Percentiles rank a stretch among this genome's conserved stretches.
phyloP scores from a whole-genome alignment of 208 protist genomes.

The Leishmania guyanensis region DNA sequence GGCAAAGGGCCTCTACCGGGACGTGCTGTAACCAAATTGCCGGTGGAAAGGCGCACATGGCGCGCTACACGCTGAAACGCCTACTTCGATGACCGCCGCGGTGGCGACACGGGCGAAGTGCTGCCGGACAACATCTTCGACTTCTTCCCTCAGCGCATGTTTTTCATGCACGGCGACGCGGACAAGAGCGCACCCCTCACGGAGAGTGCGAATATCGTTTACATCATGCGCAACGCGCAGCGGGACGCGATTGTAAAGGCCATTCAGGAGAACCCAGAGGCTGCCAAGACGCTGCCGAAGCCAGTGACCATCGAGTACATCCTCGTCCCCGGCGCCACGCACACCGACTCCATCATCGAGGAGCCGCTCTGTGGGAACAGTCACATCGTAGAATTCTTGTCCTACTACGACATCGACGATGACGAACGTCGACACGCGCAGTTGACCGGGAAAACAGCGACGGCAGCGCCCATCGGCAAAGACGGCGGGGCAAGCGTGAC shows the following conservation, averaged over 20 bases:
- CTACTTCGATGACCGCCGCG: conserved; percentile 73
- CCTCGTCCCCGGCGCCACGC: conserved; percentile 65
- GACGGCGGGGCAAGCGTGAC: background rate
- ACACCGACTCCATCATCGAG: conserved; percentile 88
- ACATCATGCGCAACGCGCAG: conserved; percentile 70
- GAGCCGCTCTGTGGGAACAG: conserved; percentile 69
- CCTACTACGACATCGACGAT: conserved; percentile 50
- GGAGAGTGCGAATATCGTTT: conserved; percentile 78
- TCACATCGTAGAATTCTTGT: conserved; percentile 76
- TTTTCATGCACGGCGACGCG: too few species aligned
- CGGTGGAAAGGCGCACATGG: conserved; percentile 48
- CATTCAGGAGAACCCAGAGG: conserved; percentile 24
- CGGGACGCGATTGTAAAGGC: conserved; percentile 40
- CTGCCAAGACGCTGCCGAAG: conserved; percentile 23
- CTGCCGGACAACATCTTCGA: conserved; percentile 83
- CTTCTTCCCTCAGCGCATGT: too few species aligned
- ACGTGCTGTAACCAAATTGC: conserved; percentile 70
- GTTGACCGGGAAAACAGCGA: conserved; percentile 14
- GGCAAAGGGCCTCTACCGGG: conserved; percentile 56
- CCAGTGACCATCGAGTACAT: conserved; percentile 73
- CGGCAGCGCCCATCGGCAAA: background rate
- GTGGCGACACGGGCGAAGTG: conserved; percentile 56
- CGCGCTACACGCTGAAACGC: conserved; percentile 52
- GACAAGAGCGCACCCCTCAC: conserved; percentile 77
- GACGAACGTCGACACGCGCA: conserved; percentile 32